Percentiles rank a stretch among this genome's conserved stretches.
Conservation (phyloP, 208 protist species). For the Trypanosoma avium region DNA sequence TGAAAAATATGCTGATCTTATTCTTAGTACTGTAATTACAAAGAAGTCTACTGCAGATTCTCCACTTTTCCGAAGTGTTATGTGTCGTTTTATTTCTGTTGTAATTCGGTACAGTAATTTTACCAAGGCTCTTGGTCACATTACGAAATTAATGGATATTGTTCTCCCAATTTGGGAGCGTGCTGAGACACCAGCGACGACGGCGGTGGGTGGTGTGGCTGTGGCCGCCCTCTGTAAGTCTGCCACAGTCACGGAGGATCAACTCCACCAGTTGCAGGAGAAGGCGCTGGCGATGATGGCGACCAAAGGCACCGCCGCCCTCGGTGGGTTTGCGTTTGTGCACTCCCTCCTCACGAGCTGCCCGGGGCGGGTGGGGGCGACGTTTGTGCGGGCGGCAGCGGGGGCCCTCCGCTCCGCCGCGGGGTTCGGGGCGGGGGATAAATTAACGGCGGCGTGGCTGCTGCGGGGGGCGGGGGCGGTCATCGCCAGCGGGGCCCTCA, state of each 20-base stretch:
- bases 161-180: slow-evolving; percentile 74
- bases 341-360: slow-evolving; percentile 71
- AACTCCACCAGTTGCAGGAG: slow-evolving; percentile 71
- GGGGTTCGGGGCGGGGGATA: slow-evolving; percentile 55
- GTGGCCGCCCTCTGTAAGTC: slow-evolving; percentile 85
- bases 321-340: slow-evolving; percentile 74
- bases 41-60: slow-evolving; percentile 83
- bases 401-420: slow-evolving; percentile 58
- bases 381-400: slow-evolving; percentile 63
- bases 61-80: slow-evolving; percentile 74
- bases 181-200: slow-evolving; percentile 64
- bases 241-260: slow-evolving; percentile 65
- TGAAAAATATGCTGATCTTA: slow-evolving; percentile 83
- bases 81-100: slow-evolving; percentile 89
- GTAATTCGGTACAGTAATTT: slow-evolving; percentile 83
- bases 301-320: slow-evolving; percentile 55
- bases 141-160: slow-evolving; percentile 71
- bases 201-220: slow-evolving; percentile 69
- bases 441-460: slow-evolving; percentile 80
- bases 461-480: slow-evolving; percentile 79
- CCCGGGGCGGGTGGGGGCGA: slow-evolving; percentile 51
- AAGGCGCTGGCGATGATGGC: slow-evolving; percentile 55
- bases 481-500: slow-evolving; percentile 50
- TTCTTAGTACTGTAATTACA: slow-evolving; percentile 84
- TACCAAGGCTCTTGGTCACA: slow-evolving; percentile 72